These are phyloP conservation scores for Tinospora cordifolia DNA, from an alignment of 164 flowering plant genomes.

Conservation along the genomic window DNA sequence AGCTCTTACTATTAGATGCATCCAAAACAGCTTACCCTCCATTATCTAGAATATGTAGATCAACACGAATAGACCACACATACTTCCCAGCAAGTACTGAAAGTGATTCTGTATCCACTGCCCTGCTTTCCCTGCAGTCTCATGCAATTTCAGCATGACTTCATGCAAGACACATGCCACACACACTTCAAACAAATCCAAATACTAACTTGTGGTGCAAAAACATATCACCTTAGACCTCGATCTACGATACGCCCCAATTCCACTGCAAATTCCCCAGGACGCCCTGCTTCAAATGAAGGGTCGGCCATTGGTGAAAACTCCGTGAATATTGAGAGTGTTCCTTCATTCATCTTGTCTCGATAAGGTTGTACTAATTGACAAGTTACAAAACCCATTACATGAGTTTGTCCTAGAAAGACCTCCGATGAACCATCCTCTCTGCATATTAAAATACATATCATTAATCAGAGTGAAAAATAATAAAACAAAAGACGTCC, in stretches of 20 bases:
- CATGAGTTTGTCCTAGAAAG: slow-evolving; percentile 87
- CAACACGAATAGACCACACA: slow-evolving; percentile 88
- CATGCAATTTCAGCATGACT: background rate
- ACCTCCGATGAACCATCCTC: slow-evolving; percentile 90
- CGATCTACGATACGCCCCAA: slow-evolving; percentile 87
- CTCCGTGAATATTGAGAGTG: slow-evolving; percentile 72
- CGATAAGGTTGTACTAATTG: slow-evolving; percentile 82
- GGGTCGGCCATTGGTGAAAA: slow-evolving; percentile 99
- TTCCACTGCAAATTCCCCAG: slow-evolving; percentile 85
- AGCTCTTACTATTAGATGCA: background rate
- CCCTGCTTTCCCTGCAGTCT: slow-evolving; percentile 90
- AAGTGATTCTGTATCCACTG: slow-evolving; percentile 90
- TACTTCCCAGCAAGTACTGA: slow-evolving; percentile 84
- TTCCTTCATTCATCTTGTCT: slow-evolving; percentile 87
- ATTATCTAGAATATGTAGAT: slow-evolving; percentile 90
- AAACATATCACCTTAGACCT: slow-evolving; percentile 56
- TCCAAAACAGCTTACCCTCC: slow-evolving; percentile 64
- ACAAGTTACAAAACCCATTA: slow-evolving; percentile 76
- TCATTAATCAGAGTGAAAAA: background rate
- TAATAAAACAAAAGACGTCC: background rate
- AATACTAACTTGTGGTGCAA: background rate
- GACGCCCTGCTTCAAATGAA: slow-evolving; percentile 92
- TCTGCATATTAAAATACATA: slow-evolving; percentile 26
- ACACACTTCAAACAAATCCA: background rate
- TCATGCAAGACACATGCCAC: too few species aligned